Conservation (phyloP, 2,329 filamentous ascomycete genomes). For the Ophiostoma sp. region DNA sequence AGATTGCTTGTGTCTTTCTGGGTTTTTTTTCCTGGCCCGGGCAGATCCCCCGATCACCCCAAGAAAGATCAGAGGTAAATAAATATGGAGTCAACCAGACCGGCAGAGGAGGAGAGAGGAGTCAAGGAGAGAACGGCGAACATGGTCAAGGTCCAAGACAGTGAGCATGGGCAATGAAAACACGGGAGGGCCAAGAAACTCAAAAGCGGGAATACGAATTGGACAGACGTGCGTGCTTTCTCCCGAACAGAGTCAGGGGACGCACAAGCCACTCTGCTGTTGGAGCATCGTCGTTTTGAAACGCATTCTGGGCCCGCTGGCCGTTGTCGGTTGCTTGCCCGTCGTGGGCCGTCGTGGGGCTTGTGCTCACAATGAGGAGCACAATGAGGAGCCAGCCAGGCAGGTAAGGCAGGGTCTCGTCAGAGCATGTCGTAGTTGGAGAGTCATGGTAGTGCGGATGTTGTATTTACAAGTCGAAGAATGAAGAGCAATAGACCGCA, state of each 20-base stretch:
- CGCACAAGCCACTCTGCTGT: slow-evolving; percentile 14
- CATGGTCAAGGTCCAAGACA: neutral
- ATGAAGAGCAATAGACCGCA: neutral
- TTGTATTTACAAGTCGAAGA: neutral
- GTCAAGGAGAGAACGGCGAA: neutral
- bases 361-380: neutral
- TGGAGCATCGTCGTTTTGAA: slow-evolving; percentile 17
- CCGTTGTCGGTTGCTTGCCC: neutral
- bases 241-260: neutral
- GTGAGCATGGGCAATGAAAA: neutral
- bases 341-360: neutral
- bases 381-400: neutral
- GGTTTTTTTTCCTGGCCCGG: neutral
- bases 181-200: neutral
- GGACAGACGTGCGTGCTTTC: neutral
- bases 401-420: neutral
- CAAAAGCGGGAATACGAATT: slow-evolving; percentile 11
- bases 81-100: neutral
- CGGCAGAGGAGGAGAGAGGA: neutral
- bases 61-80: slow-evolving; percentile 1
- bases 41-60: slow-evolving; percentile 6
- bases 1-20: neutral
- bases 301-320: neutral
- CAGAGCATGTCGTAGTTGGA: neutral
- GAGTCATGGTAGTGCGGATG: neutral